Base-by-base conservation (phyloP, 768 basidiomycete genomes). In the Cyathus striatus region DNA sequence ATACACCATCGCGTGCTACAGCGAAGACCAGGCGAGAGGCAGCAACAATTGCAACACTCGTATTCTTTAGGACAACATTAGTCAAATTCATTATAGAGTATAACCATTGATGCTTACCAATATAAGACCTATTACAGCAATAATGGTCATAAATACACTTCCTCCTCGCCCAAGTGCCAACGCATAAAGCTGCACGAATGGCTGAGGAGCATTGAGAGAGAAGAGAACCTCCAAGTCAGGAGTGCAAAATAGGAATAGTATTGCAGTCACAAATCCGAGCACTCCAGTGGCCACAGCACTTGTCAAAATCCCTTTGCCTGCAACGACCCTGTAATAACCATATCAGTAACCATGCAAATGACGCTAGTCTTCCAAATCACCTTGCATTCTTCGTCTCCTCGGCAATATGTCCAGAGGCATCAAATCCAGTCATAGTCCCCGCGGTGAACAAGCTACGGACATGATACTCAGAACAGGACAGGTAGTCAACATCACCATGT, bases 1-100 rank as follows among this genome's bases (percentile, higher is more conserved):
- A 69, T 0, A 94, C 89, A 22, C 92, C 92, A 52, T 96, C 93
- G 41, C 93, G 83, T n/a, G 92, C 92, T 35, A 96, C 86, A 6
- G 92, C 93, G 55, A 88, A 96, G 30, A 96, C 75, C 21, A 96
- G 75, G 3, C 92, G 79, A 10, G 90, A 93, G 10, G 90, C 79
- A 1, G 93, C 92, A 16, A 94, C 89, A 44, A 95, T 81, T 14
- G 88, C 79, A 34, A 94, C 77, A 49, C 84, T 90, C 1, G 91
- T 91, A 60, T 88, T 93, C 86, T 90, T 52, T 25, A 36, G 30
- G n/a, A 18, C 21, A 30, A 32, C 27, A 42, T 45, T 23, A 36
- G 40, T 23, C 42, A 1, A 44, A 36, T 23, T 16, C 10, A 38
- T 38, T 14, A 23, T 16, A 18, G 5, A 37, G 35, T 38, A 26